Evolutionary conservation across 2,329 filamentous ascomycete genomes (phyloP), one percentile per base, ranked within the genome.

Genomic region (Rutstroemia sp.): DNA sequence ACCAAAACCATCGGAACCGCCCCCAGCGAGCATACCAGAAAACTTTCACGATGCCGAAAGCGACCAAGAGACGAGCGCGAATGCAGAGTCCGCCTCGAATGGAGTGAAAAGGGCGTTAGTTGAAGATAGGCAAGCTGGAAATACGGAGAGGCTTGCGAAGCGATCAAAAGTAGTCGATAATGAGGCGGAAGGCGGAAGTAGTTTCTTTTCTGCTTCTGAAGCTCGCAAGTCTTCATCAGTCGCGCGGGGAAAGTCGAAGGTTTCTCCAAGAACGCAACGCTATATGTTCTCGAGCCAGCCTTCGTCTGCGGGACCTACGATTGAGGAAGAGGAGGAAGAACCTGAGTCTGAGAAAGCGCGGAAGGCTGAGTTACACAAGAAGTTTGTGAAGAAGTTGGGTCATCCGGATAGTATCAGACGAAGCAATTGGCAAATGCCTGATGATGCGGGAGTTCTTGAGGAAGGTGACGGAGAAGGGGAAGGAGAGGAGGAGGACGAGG

Each of bases 371-470:
- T 74, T 96, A 23, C 94, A 96, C 69, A 78, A 81, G 59, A 87
- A 85, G 65, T 99, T 97, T 67, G 87, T 97, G 34, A 89, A 88
- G 76, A 96, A 92, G 70, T 81, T 99, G 2, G 92, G 92, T 0
- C 83, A 88, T 45, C 86, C 91, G 1, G 91, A 96, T 67, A 92
- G 90, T 67, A 77, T 95, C 62, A 57, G 25, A 78, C 81, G 25
- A 79, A 82, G 66, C 77, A 81, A 83, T 63, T 76, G 77, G 61
- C 70, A 77, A 49, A 73, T 77, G 23, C 74, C 75, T 9, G 78
- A 81, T 37, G 83, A 85, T 45, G 72, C 75, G 1, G 75, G 77
- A 52, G 74, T 69, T 12, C 39, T 61, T 25, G 61, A 73, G 34
- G 72, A 75, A 8, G 82, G 72, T 8, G 83, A 79, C 6, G 85